phyloP scores from a whole-genome alignment of 148 eudicot species.

The Chenopodium suecicum region DNA sequence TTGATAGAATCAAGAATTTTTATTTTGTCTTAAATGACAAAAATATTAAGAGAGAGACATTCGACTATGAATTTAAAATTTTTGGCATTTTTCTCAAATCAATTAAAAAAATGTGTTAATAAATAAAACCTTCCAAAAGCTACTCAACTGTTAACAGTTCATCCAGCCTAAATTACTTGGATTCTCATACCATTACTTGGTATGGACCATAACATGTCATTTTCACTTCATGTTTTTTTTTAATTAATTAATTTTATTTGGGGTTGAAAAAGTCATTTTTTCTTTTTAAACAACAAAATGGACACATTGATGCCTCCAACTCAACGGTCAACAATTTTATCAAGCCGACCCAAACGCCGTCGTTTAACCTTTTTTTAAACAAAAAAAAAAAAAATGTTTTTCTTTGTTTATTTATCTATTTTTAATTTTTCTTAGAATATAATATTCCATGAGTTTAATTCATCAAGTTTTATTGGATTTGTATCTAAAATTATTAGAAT shows the following conservation, averaged over 20 bases:
- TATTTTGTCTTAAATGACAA: too few species aligned
- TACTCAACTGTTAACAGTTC: neutral
- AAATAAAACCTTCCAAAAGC: neutral
- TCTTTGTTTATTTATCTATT: too few species aligned
- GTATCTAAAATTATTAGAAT: too few species aligned
- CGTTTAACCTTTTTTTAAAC: neutral
- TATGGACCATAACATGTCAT: neutral
- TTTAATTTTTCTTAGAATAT: too few species aligned
- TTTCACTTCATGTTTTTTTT: neutral
- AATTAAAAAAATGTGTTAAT: neutral
- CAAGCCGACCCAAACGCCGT: conserved; percentile 6
- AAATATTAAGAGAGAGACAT: neutral
- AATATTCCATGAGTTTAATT: too few species aligned
- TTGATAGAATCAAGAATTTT: too few species aligned
- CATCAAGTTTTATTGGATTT: too few species aligned
- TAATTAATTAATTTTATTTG: too few species aligned
- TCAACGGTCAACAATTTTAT: conserved; percentile 22
- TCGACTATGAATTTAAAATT: neutral
- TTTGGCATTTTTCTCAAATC: neutral
- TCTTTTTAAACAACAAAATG: neutral
- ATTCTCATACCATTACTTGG: neutral
- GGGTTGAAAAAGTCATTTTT: neutral
- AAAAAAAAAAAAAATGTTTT: too few species aligned
- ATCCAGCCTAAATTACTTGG: conserved; percentile 5
- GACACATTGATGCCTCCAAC: conserved; percentile 28